Evolutionary conservation across 805 yeast species (phyloP).

Genomic region (Starmerella apis): DNA sequence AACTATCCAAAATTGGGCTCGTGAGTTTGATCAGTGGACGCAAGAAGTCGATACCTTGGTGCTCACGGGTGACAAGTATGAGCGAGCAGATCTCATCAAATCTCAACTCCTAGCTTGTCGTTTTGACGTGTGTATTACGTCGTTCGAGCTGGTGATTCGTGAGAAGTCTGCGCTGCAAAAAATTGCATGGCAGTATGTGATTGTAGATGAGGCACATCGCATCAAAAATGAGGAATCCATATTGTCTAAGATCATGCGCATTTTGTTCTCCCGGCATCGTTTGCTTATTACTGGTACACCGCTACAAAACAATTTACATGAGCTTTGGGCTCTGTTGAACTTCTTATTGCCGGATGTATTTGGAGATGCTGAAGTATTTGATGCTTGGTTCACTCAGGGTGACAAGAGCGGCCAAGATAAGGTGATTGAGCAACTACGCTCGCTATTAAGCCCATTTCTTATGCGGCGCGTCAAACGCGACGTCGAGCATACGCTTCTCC

Average conservation of each 20-base stretch:
- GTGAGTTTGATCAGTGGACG: conserved; percentile 91
- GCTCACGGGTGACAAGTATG: conserved; percentile 78
- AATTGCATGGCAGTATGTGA: conserved; percentile 83
- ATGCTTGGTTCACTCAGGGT: conserved; percentile 60
- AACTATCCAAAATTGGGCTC: conserved; percentile 89
- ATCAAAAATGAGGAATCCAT: conserved; percentile 90
- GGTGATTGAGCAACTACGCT: conserved; percentile 81
- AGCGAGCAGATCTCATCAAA: conserved; percentile 51
- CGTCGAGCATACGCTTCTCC: conserved; percentile 81
- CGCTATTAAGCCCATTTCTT: conserved; percentile 75
- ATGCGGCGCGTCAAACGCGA: conserved; percentile 84
- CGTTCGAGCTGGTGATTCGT: conserved; percentile 85
- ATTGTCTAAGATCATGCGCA: conserved; percentile 77
- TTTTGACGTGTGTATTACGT: conserved; percentile 82
- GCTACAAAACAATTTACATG: conserved; percentile 86
- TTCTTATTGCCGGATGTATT: conserved; percentile 90
- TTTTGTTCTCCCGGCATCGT: conserved; percentile 75
- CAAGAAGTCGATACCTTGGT: conserved; percentile 81
- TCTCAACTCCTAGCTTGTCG: conserved; percentile 53
- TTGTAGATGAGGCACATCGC: conserved; percentile 94
- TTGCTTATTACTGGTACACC: conserved; percentile 93
- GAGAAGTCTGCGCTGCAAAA: conserved; percentile 74
- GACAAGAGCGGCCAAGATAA: conserved; percentile 44
- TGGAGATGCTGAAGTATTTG: conserved; percentile 82
- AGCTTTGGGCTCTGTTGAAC: conserved; percentile 88